Percentiles rank a stretch among this genome's conserved stretches.
Conservation (phyloP, 139 green algal genomes). For the Astrephomene gubernaculifera region DNA sequence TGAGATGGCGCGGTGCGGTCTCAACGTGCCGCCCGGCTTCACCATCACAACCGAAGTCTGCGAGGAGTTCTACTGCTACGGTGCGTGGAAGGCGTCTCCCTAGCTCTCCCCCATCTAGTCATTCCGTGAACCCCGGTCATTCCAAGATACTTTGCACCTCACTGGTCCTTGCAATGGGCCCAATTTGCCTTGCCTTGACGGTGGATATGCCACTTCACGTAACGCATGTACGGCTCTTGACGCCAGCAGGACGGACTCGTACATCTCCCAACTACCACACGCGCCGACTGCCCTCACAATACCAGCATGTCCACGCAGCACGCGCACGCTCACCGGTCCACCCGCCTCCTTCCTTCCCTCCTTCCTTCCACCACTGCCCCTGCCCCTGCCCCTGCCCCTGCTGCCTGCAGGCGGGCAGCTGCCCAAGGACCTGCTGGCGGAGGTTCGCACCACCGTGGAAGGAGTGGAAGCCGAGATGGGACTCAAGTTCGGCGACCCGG, state of each 20-base stretch:
- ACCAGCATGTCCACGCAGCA: background rate
- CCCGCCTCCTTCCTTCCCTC: background rate
- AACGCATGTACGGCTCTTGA: too few species aligned
- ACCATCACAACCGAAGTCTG: slow-evolving; percentile 92
- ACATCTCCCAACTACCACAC: too few species aligned
- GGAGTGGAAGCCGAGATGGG: slow-evolving; percentile 75
- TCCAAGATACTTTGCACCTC: too few species aligned
- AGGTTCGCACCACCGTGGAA: slow-evolving; percentile 71
- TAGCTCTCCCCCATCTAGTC: too few species aligned
- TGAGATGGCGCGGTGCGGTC: slow-evolving; percentile 87
- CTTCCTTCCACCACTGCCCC: background rate
- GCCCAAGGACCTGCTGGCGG: slow-evolving; percentile 77
- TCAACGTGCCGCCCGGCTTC: slow-evolving; percentile 89
- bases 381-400: background rate
- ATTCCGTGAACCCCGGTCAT: too few species aligned
- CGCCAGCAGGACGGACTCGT: too few species aligned
- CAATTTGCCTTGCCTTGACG: too few species aligned
- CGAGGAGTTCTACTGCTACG: slow-evolving; percentile 66
- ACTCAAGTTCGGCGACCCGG: slow-evolving; percentile 77
- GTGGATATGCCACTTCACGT: too few species aligned
- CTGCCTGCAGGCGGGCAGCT: slow-evolving; percentile 63
- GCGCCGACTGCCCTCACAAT: too few species aligned
- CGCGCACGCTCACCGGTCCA: background rate
- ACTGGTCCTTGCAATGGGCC: too few species aligned
- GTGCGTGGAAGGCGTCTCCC: too few species aligned